A percentile compares a stretch with the other conserved stretches of the same genome.
Conservation (phyloP, 2,329 filamentous ascomycete genomes). For the Aaosphaeria arxii region DNA sequence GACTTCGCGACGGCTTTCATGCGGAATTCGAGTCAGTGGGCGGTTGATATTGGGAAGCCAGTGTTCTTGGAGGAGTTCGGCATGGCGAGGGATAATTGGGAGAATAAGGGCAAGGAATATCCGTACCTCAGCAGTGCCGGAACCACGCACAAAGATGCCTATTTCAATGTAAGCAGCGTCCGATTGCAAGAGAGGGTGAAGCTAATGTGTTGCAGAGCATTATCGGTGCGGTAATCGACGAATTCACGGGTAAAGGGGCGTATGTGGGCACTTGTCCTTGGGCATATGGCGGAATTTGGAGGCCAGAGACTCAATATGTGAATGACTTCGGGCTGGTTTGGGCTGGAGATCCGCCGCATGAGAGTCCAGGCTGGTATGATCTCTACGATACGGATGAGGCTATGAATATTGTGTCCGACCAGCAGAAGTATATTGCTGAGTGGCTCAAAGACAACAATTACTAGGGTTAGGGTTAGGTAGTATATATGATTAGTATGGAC, state of each 20-base stretch:
- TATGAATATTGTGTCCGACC: slow-evolving; percentile 34
- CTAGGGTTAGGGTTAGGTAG: neutral
- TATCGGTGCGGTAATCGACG: slow-evolving; percentile 33
- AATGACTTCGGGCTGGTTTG: slow-evolving; percentile 41
- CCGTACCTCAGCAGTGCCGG: slow-evolving; percentile 33
- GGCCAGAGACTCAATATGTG: slow-evolving; percentile 36
- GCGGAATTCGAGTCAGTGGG: slow-evolving; percentile 32
- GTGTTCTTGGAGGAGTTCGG: slow-evolving; percentile 41
- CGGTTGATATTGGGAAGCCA: slow-evolving; percentile 36
- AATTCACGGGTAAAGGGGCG: slow-evolving; percentile 31
- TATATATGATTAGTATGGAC: neutral
- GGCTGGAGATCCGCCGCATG: slow-evolving; percentile 41
- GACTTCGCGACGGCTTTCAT: slow-evolving; percentile 35
- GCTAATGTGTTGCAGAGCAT: slow-evolving; percentile 19
- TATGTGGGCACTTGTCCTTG: slow-evolving; percentile 39
- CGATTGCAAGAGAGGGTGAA: neutral
- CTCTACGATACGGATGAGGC: slow-evolving; percentile 38
- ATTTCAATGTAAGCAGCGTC: slow-evolving; percentile 24
- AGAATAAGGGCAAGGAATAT: slow-evolving; percentile 35
- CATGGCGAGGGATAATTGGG: slow-evolving; percentile 41
- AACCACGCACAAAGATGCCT: slow-evolving; percentile 37
- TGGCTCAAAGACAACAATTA: slow-evolving; percentile 23
- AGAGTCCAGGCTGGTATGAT: slow-evolving; percentile 40
- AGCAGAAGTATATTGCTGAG: slow-evolving; percentile 26
- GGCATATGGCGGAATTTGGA: slow-evolving; percentile 40